Percentiles rank a stretch among this genome's conserved stretches.
Evolutionary conservation across 2,329 filamentous ascomycete genomes (phyloP).

Genomic region (Exophiala bonariae): DNA sequence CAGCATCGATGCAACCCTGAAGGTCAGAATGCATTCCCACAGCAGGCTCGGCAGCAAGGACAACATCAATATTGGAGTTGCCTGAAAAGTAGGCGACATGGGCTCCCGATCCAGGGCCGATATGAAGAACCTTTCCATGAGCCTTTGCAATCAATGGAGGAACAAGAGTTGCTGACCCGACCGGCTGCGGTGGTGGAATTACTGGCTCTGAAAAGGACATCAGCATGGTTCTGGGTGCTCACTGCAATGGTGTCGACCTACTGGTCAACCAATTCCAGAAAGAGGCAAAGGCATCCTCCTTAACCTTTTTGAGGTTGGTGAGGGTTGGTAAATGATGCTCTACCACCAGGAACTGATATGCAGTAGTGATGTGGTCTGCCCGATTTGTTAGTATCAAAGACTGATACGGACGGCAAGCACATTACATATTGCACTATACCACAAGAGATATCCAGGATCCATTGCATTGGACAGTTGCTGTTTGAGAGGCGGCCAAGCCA

Average conservation of each 20-base stretch:
- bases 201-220: conserved; percentile 18
- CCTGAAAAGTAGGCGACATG: conserved; percentile 48
- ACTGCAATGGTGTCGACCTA: no score
- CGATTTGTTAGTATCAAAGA: not conserved
- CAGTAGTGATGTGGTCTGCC: conserved; percentile 16
- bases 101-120: conserved; percentile 55
- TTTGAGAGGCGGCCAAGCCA: conserved; percentile 18
- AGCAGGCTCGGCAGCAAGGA: conserved; percentile 59
- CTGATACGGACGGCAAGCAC: no score
- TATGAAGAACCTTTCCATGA: conserved; percentile 46
- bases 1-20: conserved; percentile 22
- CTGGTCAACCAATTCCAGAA: conserved; percentile 43
- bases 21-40: conserved; percentile 48
- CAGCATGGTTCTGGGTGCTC: no score
- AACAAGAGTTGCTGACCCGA: conserved; percentile 39
- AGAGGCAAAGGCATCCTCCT: conserved; percentile 41
- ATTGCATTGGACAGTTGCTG: conserved; percentile 10
- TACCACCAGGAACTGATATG: conserved; percentile 15
- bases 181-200: conserved; percentile 22
- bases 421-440: conserved; percentile 6
- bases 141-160: conserved; percentile 42
- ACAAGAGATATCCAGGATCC: conserved; percentile 11
- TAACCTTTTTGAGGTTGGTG: conserved; percentile 28
- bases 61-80: conserved; percentile 41
- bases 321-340: conserved; percentile 8